These are phyloP conservation scores for Vickermania ingenoplastis DNA, from an alignment of 208 protist genomes.

Conservation along the genomic window DNA sequence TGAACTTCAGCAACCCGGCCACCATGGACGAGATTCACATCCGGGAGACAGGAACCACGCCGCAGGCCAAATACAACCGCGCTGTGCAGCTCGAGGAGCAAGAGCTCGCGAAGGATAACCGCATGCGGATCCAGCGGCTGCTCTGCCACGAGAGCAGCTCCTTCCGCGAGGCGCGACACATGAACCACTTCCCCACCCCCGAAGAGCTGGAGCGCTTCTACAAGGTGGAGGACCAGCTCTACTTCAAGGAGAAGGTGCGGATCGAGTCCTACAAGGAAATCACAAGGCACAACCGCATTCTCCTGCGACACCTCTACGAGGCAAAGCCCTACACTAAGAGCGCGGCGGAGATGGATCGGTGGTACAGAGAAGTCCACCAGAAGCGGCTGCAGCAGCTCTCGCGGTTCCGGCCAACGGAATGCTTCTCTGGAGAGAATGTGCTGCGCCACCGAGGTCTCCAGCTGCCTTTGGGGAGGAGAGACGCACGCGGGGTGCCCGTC, in stretches of 20 bases:
- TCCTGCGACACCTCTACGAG: constrained; percentile 1
- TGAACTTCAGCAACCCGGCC: constrained; percentile 35
- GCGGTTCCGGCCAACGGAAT: not conserved
- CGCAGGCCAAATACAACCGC: constrained; percentile 23
- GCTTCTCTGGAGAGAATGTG: constrained; percentile 5
- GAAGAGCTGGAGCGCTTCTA: not conserved
- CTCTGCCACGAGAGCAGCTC: constrained; percentile 2
- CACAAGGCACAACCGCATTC: constrained; percentile 3
- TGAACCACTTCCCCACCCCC: constrained; percentile 1
- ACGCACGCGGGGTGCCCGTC: not conserved
- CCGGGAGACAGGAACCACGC: constrained; percentile 5
- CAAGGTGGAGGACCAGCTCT: constrained; percentile 4
- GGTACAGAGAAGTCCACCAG: not conserved
- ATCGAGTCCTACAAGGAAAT: constrained; percentile 5
- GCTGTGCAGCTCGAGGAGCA: constrained; percentile 30
- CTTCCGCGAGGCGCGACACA: not conserved
- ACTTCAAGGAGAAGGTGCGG: not conserved
- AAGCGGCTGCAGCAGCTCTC: constrained; percentile 1
- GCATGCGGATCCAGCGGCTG: constrained; percentile 17
- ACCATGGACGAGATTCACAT: constrained; percentile 15
- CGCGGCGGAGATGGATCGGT: not conserved
- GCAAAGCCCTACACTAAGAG: not conserved
- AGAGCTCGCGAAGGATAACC: constrained; percentile 24
- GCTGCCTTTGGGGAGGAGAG: not conserved
- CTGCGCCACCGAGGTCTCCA: not conserved